Evolutionary conservation across 768 basidiomycete species (phyloP), one percentile per base, ranked within the genome.

Genomic region (Mycena capillaripes): DNA sequence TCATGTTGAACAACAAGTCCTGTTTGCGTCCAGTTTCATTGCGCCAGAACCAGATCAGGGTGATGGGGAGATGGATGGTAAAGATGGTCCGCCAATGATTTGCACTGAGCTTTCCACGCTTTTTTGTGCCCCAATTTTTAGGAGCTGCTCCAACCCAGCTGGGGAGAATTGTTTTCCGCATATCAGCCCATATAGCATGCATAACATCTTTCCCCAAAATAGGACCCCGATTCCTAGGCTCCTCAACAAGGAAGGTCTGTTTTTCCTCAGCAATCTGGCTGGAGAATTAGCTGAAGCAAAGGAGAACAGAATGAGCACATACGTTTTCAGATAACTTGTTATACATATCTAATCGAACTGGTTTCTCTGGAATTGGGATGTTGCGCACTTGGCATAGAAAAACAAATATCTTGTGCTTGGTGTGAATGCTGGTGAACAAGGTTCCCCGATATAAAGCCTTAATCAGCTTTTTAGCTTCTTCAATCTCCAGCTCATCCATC

Each of bases 81-180:
- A 80, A 81, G 5, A 79, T 70, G 2, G 78, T 76, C 7, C 81
- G 66, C 82, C 83, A 86, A 42, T 86, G 79, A 56, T 84, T 79
- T 0, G 83, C 83, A 38, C 74, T 78, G 6, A 81, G 78, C 57
- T 82, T 82, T 14, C 81, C 81, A 1, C 74, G 59, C 61, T 78
- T 11, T 42, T 67, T 27, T 58, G 76, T 77, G 14, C 80, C 73
- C 78, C 71, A 72, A 60, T 75, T 64, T 46, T 74, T 29, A 32
- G 78, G 78, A 40, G 78, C 74, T 8, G 58, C 21, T 29, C 63
- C 32, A 38, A 79, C 52, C 79, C 80, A 77, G 23, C 56, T 74
- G 36, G 80, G 80, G 25, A 82, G 71, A n/a, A 70, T 53, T 17
- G 79, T 79, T 3, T 55, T 50, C 32, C 40, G 21, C 78, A 80